Conservation (phyloP, 495 filamentous ascomycete genomes). For the Penicillium pulvis region DNA sequence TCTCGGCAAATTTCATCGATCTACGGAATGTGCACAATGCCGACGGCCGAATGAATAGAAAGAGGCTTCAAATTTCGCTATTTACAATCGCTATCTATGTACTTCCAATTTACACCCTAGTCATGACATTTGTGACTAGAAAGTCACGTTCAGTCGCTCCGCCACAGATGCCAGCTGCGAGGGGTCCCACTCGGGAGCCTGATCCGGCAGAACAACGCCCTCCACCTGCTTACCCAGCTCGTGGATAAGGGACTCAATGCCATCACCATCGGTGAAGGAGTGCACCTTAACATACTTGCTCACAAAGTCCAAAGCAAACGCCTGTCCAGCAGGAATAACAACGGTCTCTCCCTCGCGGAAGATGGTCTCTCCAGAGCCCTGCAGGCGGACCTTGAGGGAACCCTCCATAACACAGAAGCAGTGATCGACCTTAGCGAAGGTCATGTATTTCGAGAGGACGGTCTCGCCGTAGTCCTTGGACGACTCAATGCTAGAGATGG, state of each 20-base stretch:
- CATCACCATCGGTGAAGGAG: constrained; percentile 47
- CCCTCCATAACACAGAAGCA: constrained; percentile 43
- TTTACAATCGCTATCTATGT: not conserved
- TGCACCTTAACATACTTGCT: constrained; percentile 45
- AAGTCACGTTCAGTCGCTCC: constrained; percentile 21
- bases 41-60: not conserved
- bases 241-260: constrained; percentile 40
- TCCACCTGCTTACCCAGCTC: constrained; percentile 29
- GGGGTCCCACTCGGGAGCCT: constrained; percentile 27
- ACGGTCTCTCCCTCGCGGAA: constrained; percentile 46
- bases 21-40: not conserved
- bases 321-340: constrained; percentile 44
- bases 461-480: constrained; percentile 34
- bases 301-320: constrained; percentile 38
- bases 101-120: not conserved
- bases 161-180: constrained; percentile 19
- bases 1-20: not conserved
- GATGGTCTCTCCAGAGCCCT: constrained; percentile 27
- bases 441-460: constrained; percentile 35
- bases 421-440: constrained; percentile 43
- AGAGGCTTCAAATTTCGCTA: not conserved
- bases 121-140: constrained; percentile 13
- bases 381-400: constrained; percentile 36
- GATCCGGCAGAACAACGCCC: constrained; percentile 32
- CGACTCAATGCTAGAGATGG: constrained; percentile 49